These are phyloP conservation scores for Melaleuca quinquenervia DNA, from an alignment of 345 rosid species.

Conservation along the genomic window DNA sequence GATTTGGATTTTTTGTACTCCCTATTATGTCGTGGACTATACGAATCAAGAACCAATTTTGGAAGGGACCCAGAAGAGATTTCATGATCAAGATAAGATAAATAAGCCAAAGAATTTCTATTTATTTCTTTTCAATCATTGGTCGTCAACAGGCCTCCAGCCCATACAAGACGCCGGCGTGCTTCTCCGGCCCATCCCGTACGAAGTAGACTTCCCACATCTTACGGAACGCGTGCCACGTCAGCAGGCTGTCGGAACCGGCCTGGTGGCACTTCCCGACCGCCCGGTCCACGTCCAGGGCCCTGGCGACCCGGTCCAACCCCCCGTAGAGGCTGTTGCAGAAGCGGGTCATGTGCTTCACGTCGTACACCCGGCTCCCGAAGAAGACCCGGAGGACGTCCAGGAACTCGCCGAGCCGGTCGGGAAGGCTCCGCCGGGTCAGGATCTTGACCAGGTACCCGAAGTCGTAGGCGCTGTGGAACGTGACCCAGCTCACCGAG, in stretches of 20 bases:
- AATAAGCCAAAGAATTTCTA: neutral
- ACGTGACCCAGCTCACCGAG: conserved; percentile 55
- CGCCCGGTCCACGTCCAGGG: conserved; percentile 26
- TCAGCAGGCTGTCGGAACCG: conserved; percentile 41
- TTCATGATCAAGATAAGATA: neutral
- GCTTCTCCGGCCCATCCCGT: conserved; percentile 9
- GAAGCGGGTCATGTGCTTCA: conserved; percentile 47
- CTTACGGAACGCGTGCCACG: conserved; percentile 25
- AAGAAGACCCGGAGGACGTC: conserved; percentile 19
- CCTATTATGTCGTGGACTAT: neutral
- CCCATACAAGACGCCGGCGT: conserved; percentile 39
- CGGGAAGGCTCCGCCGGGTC: conserved; percentile 25
- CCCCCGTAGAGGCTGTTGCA: conserved; percentile 38
- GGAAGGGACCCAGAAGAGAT: neutral
- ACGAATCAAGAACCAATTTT: neutral
- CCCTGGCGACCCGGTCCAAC: conserved; percentile 31
- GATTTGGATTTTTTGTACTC: too few species aligned
- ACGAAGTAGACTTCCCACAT: conserved; percentile 17
- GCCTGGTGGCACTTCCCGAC: conserved; percentile 42
- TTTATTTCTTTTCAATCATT: neutral
- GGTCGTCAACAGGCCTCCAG: conserved; percentile 15
- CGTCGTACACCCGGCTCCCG: conserved; percentile 40
- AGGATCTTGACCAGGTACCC: conserved; percentile 53
- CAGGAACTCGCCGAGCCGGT: conserved; percentile 23
- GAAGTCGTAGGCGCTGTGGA: conserved; percentile 60